Base-by-base conservation (phyloP, 1,284 basidiomycete genomes). In the Irpex sp. region DNA sequence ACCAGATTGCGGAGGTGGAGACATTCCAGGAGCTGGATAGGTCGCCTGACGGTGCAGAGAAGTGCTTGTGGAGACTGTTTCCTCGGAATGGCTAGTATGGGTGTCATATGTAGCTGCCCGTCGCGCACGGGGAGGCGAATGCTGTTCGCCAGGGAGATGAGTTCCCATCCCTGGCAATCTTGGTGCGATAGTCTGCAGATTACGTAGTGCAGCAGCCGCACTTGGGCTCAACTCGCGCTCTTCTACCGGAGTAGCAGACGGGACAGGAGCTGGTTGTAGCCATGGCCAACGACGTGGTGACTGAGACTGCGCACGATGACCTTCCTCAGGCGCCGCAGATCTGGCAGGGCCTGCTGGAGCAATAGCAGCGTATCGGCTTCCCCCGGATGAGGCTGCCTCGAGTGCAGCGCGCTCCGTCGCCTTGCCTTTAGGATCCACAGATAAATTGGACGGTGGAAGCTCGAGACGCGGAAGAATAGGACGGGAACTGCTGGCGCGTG, bases 391-490 rank as follows among this genome's bases (percentile, higher is more conserved):
- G 16, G 51, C 39, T 10, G 35, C 36, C 18, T 33, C 52, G 28
- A 19, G 33, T 35, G 51, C 58, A 37, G 28, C 36, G 37, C 52
- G 21, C 35, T 37, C 48, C 52, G 58, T 47, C n/a, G n/a, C 16
- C 54, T 56, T 56, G 35, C 19, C 28, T 12, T 23, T 39, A 23
- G 18, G 36, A 14, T 52, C 61, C n/a, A 39, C 9, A 42, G 52
- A 35, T 16, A 37, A 45, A 37, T 23, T 61, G n/a, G 35, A 21
- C 51, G 21, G 53, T 28, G 68, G 64, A 4, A 71, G 60, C 52
- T 72, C 71, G 23, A 73, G 67, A 28, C 71, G 69, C 6, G 72
- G 72, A 33, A 73, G 65, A 53, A 73, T 73, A 5, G 72, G 72
- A 7, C 72, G 67, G 19, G 59, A 57, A 5, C 63, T 53, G 47